A percentile compares a stretch with the other conserved stretches of the same genome.
phyloP scores from a whole-genome alignment of 345 rosid species.

The Geranium rotundifolium region DNA sequence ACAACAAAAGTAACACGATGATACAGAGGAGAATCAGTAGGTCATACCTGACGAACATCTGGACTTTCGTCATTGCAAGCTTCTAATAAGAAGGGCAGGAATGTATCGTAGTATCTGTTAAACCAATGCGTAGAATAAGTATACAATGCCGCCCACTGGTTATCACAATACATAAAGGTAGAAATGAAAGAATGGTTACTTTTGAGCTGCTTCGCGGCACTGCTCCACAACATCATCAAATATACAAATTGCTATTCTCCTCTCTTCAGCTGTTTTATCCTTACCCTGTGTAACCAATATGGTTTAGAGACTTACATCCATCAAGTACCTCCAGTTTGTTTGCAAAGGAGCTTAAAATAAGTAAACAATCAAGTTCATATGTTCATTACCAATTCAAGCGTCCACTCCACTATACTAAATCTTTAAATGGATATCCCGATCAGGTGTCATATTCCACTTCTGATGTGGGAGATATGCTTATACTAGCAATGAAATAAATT shows the following conservation, averaged over 20 bases:
- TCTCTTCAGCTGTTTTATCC: constrained; percentile 97
- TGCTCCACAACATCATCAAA: constrained; percentile 99
- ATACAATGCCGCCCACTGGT: constrained; percentile 10
- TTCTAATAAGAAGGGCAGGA: constrained; percentile 92
- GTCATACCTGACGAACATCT: constrained; percentile 88
- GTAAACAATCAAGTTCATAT: neutral
- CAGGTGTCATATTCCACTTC: too few species aligned
- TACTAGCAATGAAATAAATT: too few species aligned
- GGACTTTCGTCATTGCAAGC: constrained; percentile 93
- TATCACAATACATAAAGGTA: constrained; percentile 6
- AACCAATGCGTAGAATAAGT: constrained; percentile 1
- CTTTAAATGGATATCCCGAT: too few species aligned
- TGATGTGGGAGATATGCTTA: too few species aligned
- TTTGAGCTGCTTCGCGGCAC: constrained; percentile 84
- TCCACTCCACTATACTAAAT: too few species aligned
- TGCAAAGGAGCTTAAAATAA: neutral
- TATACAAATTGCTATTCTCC: constrained; percentile 98
- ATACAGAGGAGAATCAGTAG: neutral
- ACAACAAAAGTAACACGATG: constrained; percentile 2
- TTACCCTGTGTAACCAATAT: constrained; percentile 46
- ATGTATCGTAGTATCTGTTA: constrained; percentile 84
- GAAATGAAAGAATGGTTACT: constrained; percentile 33
- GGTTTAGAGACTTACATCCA: neutral
- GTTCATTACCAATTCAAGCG: too few species aligned
- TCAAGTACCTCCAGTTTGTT: neutral